Evolutionary conservation across 106 monocot genomes (phyloP).

Genomic region (Gastrodia elata): DNA sequence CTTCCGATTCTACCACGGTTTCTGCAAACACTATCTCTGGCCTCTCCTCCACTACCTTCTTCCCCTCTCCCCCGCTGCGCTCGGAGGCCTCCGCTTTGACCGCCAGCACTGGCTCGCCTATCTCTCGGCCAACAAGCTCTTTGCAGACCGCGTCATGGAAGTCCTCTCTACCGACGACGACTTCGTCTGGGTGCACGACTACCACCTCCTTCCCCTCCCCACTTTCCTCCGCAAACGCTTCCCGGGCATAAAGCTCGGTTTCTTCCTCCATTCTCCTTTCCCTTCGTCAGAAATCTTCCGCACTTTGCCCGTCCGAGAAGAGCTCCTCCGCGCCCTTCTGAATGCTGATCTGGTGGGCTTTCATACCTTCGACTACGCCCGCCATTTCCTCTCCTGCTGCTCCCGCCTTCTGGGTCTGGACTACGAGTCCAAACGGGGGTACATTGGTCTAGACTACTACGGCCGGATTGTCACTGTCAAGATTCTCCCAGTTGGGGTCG

Average conservation of each 20-base stretch:
- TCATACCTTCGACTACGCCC: constrained; percentile 86
- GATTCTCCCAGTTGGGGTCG: constrained; percentile 61
- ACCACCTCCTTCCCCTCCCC: constrained; percentile 71
- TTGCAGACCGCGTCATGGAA: constrained; percentile 57
- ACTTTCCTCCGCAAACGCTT: constrained; percentile 63
- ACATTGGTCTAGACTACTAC: constrained; percentile 70
- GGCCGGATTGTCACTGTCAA: constrained; percentile 76
- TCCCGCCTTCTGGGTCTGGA: constrained; percentile 66
- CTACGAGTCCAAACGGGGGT: constrained; percentile 65
- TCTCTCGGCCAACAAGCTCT: constrained; percentile 62
- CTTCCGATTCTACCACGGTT: constrained; percentile 64
- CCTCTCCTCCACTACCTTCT: constrained; percentile 79
- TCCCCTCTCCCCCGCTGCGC: constrained; percentile 32
- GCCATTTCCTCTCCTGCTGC: constrained; percentile 74
- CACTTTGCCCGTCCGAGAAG: constrained; percentile 69
- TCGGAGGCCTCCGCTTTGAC: constrained; percentile 36
- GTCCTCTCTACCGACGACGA: constrained; percentile 55
- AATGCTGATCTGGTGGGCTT: constrained; percentile 77
- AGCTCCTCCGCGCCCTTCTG: constrained; percentile 56
- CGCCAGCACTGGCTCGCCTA: constrained; percentile 51
- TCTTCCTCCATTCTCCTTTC: constrained; percentile 86
- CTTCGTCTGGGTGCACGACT: constrained; percentile 76
- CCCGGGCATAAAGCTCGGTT: constrained; percentile 51
- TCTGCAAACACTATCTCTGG: constrained; percentile 94
- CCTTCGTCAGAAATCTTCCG: constrained; percentile 83